A percentile compares a stretch with the other conserved stretches of the same genome.
These are phyloP conservation scores for Thozetella sp. DNA, from an alignment of 495 filamentous ascomycete genomes.

Conservation along the genomic window DNA sequence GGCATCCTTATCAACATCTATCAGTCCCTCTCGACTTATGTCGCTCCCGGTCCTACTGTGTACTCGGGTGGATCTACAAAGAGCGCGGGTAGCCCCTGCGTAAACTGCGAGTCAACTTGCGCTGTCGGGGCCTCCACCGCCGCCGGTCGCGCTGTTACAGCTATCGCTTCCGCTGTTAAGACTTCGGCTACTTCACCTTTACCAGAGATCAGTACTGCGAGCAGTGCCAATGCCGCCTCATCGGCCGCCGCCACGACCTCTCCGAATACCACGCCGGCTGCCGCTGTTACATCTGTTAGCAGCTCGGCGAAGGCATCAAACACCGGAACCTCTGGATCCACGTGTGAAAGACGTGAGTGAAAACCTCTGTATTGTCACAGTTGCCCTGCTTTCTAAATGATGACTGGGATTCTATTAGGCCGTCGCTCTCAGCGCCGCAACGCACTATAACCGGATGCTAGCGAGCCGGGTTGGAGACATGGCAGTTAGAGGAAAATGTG, in stretches of 20 bases:
- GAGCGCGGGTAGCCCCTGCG: conserved; percentile 31
- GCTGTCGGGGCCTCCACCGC: conserved; percentile 32
- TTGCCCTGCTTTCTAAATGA: background rate
- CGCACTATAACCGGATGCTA: background rate
- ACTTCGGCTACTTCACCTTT: background rate
- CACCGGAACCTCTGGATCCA: background rate
- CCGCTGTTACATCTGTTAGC: background rate
- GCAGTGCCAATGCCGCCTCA: background rate
- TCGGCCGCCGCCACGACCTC: background rate
- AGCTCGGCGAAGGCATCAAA: background rate
- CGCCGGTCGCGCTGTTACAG: conserved; percentile 2
- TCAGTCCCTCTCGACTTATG: conserved; percentile 30
- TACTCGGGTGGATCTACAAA: conserved; percentile 35
- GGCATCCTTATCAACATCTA: conserved; percentile 55
- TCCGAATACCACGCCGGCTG: background rate
- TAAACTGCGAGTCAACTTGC: conserved; percentile 40
- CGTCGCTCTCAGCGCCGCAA: background rate
- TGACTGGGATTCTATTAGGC: background rate
- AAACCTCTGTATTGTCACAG: background rate
- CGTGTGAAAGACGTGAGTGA: background rate
- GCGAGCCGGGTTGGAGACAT: background rate
- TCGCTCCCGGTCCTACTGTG: conserved; percentile 39
- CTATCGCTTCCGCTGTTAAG: background rate
- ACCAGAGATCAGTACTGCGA: background rate
- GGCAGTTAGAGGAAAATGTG: background rate